Percentiles rank a stretch among this genome's conserved stretches.
Conservation (phyloP, 1,284 basidiomycete species). For the Tilletia caries region DNA sequence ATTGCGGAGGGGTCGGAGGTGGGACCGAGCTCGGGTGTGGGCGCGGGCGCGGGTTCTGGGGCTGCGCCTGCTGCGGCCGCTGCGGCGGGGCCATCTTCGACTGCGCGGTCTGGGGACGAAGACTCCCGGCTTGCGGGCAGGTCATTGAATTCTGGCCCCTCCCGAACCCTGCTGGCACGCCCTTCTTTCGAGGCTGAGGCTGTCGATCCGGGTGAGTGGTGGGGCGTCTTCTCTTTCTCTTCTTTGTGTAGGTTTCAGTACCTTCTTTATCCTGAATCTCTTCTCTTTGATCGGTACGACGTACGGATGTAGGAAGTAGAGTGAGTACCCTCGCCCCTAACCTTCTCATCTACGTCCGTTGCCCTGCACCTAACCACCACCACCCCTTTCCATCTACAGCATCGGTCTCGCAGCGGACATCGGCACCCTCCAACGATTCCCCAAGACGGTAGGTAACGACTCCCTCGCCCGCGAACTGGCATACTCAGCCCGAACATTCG, state of each 20-base stretch:
- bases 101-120: slow-evolving; percentile 60
- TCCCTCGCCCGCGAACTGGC: slow-evolving; percentile 76
- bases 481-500: slow-evolving; percentile 72
- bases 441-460: slow-evolving; percentile 75
- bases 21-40: too few species aligned
- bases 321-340: neutral
- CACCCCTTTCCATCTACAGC: neutral
- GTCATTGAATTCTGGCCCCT: too few species aligned
- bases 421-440: slow-evolving; percentile 79
- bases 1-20: slow-evolving; percentile 45
- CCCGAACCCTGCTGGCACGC: too few species aligned
- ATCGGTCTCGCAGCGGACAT: slow-evolving; percentile 80
- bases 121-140: slow-evolving; percentile 75
- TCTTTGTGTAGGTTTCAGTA: too few species aligned
- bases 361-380: neutral
- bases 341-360: neutral
- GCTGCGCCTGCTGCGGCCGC: neutral
- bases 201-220: slow-evolving; percentile 65
- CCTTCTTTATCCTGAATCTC: too few species aligned
- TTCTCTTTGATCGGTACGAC: too few species aligned
- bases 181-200: slow-evolving; percentile 61
- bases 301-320: neutral
- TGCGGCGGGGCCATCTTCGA: neutral
- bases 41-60: neutral
- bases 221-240: neutral